These are phyloP conservation scores for Falciphora oryzae DNA, from an alignment of 2,329 filamentous ascomycete genomes.

Conservation along the genomic window DNA sequence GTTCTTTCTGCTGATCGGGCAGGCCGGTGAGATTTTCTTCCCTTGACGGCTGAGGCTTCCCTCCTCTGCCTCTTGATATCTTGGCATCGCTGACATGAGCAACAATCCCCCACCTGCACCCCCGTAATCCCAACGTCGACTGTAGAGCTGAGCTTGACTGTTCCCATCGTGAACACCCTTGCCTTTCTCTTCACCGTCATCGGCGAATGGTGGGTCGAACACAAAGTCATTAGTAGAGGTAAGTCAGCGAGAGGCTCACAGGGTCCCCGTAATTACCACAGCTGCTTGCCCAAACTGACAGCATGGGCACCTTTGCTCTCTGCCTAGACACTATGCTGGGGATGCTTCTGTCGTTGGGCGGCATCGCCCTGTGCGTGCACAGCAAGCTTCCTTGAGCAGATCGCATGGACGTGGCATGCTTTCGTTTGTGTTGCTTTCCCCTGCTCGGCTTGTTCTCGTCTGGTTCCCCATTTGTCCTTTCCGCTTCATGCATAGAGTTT, in stretches of 20 bases:
- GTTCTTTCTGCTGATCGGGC: slow-evolving; percentile 92
- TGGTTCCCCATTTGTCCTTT: background rate
- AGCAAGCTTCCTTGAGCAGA: slow-evolving; percentile 38
- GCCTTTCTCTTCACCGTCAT: slow-evolving; percentile 95
- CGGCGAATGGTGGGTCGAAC: slow-evolving; percentile 91
- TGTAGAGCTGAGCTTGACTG: slow-evolving; percentile 84
- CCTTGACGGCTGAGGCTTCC: too few relatives aligned
- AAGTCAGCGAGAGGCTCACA: slow-evolving; percentile 26
- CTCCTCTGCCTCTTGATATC: background rate
- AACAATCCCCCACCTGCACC: background rate
- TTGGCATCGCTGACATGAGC: slow-evolving; percentile 5
- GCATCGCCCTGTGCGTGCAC: slow-evolving; percentile 79
- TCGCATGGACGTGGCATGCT: background rate
- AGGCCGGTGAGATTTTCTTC: slow-evolving; percentile 63
- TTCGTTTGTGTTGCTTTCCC: background rate
- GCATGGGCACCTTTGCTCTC: too few relatives aligned
- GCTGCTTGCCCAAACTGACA: background rate
- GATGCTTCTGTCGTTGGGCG: slow-evolving; percentile 70
- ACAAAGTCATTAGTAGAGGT: slow-evolving; percentile 82
- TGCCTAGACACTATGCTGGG: slow-evolving; percentile 73
- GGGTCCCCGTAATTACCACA: too few relatives aligned
- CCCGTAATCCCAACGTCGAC: background rate
- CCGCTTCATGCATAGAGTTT: background rate
- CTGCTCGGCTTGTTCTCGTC: background rate
- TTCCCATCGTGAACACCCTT: slow-evolving; percentile 89